Conservation (phyloP, 495 filamentous ascomycete genomes). For the Parachaetomium inaequale region DNA sequence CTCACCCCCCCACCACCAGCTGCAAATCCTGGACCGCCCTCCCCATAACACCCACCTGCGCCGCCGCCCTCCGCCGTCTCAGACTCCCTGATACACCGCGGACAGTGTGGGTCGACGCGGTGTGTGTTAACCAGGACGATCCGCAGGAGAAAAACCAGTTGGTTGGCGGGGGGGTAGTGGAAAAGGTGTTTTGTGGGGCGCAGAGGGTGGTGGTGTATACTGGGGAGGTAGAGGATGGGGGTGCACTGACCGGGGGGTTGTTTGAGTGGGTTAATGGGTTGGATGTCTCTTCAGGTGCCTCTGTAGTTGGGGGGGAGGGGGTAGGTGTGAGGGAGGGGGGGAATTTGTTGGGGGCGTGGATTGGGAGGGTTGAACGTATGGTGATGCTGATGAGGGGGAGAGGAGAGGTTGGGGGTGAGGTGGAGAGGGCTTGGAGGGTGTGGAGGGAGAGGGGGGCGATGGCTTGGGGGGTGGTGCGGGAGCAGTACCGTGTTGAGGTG, state of each 20-base stretch:
- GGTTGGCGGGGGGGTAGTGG: neutral
- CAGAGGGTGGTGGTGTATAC: neutral
- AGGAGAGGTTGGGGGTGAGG: neutral
- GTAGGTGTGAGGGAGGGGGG: neutral
- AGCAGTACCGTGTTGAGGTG: neutral
- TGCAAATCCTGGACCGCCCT: neutral
- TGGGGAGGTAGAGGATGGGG: conserved; percentile 12
- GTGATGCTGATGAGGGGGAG: neutral
- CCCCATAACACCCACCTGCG: neutral
- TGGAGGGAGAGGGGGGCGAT: neutral
- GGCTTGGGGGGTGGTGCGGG: neutral
- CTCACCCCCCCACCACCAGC: neutral
- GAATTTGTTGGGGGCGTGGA: neutral
- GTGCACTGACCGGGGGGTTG: conserved; percentile 16
- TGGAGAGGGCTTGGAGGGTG: neutral
- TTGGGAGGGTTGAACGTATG: neutral
- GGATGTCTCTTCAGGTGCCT: too few species aligned
- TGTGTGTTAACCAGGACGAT: neutral
- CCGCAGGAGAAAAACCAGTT: neutral
- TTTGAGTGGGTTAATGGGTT: conserved; percentile 21
- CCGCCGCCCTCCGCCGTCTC: neutral
- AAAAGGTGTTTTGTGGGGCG: neutral
- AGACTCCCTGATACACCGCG: neutral
- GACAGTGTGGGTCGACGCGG: neutral
- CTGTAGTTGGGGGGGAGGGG: conserved; percentile 12